Base-by-base conservation (phyloP, 2,329 filamentous ascomycete genomes). In the Rutstroemia sp. region DNA sequence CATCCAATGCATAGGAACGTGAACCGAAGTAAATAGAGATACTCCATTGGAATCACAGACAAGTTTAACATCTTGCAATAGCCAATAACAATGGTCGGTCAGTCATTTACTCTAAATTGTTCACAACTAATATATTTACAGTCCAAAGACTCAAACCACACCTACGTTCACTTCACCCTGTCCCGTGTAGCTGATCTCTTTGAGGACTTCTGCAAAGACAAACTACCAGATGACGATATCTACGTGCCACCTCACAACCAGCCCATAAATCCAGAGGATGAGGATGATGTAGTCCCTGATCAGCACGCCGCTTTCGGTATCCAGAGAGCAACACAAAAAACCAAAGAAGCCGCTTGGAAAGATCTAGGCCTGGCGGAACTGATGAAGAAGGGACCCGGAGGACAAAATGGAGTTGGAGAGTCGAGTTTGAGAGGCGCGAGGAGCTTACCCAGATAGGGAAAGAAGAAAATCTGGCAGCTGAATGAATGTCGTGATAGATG, bases 271-370 rank as follows among this genome's bases (percentile, higher is more conserved):
- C 89, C 90, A 0, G 89, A 94, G 71, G 89, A 94, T 70, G 88
- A 94, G 72, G 90, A 94, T 68, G 89, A 94, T 67, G 87, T 94
- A 4, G 89, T 94, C 4, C 89, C 90, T 0, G 88, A 94, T 71
- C 89, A 94, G 73, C 89, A 94, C 69, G 89, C 89, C 12, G 90
- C 89, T 0, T 94, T 94, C 70, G 90, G 89, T 41, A 94, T 95
- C 65, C 84, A 89, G 71, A 81, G 87, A 63, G 89, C 89, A 9
- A 92, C 88, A 16, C 86, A 90, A 73, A 80, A 80, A 61, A 78
- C 77, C 64, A 80, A 79, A 65, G 87, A 91, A 72, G 79, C 86
- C 1, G 84, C 83, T 7, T 95, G 89, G 89, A 86, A 86, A 68
- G 89, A 94, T 67, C 73, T 92, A 6, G 87, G 88, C 0, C 74